These are phyloP conservation scores for Calycina herbarum DNA, from an alignment of 2,329 filamentous ascomycete species.

Conservation along the genomic window DNA sequence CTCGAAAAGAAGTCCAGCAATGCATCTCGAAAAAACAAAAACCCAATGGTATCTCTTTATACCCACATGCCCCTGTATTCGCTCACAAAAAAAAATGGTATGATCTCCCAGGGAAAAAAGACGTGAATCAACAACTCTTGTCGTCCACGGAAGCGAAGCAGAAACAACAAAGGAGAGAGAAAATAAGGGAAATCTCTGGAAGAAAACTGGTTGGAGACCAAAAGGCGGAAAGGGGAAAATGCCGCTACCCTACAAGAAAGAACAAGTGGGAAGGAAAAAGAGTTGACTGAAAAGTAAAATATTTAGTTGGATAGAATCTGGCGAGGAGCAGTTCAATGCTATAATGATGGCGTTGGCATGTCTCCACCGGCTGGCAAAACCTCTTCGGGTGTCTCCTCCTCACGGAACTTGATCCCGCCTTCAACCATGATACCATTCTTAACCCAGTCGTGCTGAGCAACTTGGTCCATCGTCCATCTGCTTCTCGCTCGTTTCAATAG, in stretches of 20 bases:
- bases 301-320: not conserved
- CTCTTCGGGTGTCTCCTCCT: conserved; percentile 45
- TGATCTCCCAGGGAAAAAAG: too few species aligned
- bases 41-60: too few species aligned
- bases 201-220: too few species aligned
- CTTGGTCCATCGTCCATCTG: conserved; percentile 72
- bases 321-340: not conserved
- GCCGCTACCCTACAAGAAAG: not conserved
- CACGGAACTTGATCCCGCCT: conserved; percentile 58
- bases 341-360: conserved; percentile 22
- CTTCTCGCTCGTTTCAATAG: conserved; percentile 80
- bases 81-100: too few species aligned
- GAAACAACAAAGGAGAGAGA: not conserved
- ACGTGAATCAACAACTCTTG: too few species aligned
- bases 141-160: too few species aligned
- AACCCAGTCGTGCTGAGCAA: conserved; percentile 76
- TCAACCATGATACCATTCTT: conserved; percentile 69
- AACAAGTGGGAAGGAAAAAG: not conserved
- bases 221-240: not conserved
- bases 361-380: conserved; percentile 15
- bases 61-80: too few species aligned
- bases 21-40: too few species aligned
- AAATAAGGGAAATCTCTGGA: not conserved
- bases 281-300: not conserved
- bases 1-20: not conserved